Conservation (phyloP, 768 basidiomycete genomes). For the Calocera viscosa region DNA sequence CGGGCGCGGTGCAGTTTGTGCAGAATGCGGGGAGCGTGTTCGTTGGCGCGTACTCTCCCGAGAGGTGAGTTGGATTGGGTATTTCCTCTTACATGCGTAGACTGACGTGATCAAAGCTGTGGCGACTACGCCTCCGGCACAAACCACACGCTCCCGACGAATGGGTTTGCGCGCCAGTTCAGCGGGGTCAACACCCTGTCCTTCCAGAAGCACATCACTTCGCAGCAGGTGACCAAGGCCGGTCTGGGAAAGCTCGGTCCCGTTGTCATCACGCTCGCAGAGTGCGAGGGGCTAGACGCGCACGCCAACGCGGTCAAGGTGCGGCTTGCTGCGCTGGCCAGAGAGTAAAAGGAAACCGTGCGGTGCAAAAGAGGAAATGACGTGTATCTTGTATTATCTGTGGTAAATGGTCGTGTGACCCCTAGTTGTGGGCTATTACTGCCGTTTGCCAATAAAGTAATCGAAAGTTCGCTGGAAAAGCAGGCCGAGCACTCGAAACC, state of each 20-base stretch:
- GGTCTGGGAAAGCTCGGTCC: constrained; percentile 76
- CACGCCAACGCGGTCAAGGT: constrained; percentile 94
- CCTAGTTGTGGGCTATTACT: no score
- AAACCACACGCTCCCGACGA: constrained; percentile 94
- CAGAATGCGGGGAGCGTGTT: constrained; percentile 95
- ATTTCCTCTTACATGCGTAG: neutral
- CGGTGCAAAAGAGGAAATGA: neutral
- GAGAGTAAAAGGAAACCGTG: neutral
- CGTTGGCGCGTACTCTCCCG: constrained; percentile 87
- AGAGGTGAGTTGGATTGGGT: constrained; percentile 48
- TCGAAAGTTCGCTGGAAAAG: neutral
- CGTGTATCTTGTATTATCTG: neutral
- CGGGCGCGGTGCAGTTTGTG: constrained; percentile 48
- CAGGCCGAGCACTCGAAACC: neutral
- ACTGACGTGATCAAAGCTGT: constrained; percentile 43
- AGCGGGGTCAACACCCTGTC: constrained; percentile 94
- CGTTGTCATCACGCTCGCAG: constrained; percentile 75
- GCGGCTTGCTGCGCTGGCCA: constrained; percentile 36
- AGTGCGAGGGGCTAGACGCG: constrained; percentile 87
- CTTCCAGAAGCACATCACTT: constrained; percentile 98
- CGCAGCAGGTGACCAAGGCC: constrained; percentile 72
- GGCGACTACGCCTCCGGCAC: constrained; percentile 99
- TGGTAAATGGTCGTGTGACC: no score
- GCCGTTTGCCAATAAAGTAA: no score
- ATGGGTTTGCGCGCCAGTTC: constrained; percentile 94